Conservation (phyloP, 2,329 filamentous ascomycete genomes). For the Didymella glomerata region DNA sequence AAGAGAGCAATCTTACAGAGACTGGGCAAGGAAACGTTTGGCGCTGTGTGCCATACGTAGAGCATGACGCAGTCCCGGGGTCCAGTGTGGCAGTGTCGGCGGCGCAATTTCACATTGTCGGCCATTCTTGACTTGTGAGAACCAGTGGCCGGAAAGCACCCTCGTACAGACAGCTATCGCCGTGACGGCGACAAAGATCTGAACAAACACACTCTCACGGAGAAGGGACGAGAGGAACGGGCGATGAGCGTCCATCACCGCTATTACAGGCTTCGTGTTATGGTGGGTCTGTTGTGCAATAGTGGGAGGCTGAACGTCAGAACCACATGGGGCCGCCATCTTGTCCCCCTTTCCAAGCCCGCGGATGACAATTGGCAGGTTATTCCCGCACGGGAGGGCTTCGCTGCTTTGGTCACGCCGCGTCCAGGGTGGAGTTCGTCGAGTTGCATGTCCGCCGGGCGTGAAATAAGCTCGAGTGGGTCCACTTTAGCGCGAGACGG, state of each 20-base stretch:
- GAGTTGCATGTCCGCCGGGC: conserved; percentile 3
- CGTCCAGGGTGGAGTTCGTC: conserved; percentile 9
- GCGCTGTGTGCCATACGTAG: conserved; percentile 25
- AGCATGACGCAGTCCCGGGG: conserved; percentile 30
- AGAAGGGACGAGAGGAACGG: too few species aligned
- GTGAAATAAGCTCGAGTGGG: conserved; percentile 18
- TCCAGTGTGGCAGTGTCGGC: conserved; percentile 33
- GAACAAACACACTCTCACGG: too few species aligned
- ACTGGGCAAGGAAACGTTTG: conserved; percentile 23
- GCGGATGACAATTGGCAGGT: not conserved
- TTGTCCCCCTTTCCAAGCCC: too few species aligned
- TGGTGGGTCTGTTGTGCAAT: too few species aligned
- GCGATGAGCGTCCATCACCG: too few species aligned
- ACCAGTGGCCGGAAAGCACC: conserved; percentile 24
- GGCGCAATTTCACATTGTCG: conserved; percentile 16
- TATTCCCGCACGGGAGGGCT: conserved; percentile 16
- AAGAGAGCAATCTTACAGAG: conserved; percentile 30
- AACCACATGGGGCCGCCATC: too few species aligned
- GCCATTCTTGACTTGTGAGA: conserved; percentile 22
- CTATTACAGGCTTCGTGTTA: too few species aligned
- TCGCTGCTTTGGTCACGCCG: conserved; percentile 3
- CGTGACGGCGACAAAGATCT: conserved; percentile 13
- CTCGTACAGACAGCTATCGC: conserved; percentile 26
- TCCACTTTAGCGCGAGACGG: not conserved
- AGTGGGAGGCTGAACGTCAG: too few species aligned